Percentiles rank a stretch among this genome's conserved stretches.
Conservation (phyloP, 805 yeast species). For the Peterozyma xylosa region DNA sequence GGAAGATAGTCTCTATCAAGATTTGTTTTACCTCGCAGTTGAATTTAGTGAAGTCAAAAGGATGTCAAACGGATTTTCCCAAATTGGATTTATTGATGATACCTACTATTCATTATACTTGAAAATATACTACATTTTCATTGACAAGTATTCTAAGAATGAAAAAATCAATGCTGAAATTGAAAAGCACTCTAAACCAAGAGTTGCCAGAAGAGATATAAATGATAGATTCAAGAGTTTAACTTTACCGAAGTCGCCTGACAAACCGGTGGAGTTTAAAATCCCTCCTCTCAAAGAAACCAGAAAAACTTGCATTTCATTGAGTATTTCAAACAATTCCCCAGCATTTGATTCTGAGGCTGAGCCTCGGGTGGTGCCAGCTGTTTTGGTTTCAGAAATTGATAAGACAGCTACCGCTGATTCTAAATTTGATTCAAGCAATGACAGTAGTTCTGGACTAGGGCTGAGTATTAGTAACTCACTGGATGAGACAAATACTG, state of each 20-base stretch:
- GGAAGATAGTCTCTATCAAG: conserved; percentile 22
- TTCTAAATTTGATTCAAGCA: too few relatives aligned
- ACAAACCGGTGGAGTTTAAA: neutral
- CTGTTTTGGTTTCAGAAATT: too few relatives aligned
- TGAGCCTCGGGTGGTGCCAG: too few relatives aligned
- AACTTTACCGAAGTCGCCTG: conserved; percentile 9
- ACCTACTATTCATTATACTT: conserved; percentile 57
- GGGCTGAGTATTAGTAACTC: too few relatives aligned
- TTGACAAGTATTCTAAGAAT: conserved; percentile 8
- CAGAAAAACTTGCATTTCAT: too few relatives aligned
- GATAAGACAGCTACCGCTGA: too few relatives aligned
- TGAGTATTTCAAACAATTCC: too few relatives aligned
- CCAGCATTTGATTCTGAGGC: too few relatives aligned
- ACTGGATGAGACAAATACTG: too few relatives aligned
- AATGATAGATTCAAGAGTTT: conserved; percentile 18
- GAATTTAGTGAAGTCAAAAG: conserved; percentile 57
- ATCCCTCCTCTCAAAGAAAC: too few relatives aligned
- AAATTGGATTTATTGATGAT: conserved; percentile 71
- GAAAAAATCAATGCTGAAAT: conserved; percentile 3
- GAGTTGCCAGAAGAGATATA: conserved; percentile 43
- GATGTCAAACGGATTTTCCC: conserved; percentile 74
- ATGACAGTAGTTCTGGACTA: too few relatives aligned
- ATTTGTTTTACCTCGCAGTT: conserved; percentile 34
- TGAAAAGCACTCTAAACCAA: conserved; percentile 20
- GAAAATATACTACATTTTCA: conserved; percentile 27